Base-by-base conservation (phyloP, 345 rosid species). In the Xanthoceras sorbifolium region DNA sequence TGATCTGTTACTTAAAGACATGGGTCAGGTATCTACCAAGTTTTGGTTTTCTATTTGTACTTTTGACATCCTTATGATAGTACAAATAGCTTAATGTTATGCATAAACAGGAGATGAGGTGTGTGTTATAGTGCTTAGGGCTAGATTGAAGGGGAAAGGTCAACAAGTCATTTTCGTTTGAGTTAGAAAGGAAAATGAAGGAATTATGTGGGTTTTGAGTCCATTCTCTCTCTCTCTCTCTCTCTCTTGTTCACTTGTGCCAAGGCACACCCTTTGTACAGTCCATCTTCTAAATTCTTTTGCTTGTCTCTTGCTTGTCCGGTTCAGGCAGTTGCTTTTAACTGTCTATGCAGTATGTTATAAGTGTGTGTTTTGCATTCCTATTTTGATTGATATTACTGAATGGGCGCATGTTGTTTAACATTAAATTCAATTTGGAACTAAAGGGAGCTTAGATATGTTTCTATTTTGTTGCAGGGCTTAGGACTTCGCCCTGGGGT, bases 1-100 rank as follows among this genome's bases (percentile, higher is more conserved):
- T 23, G 99, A 96, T 90, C 90, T 96, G 46, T 75, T 96, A 78
- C 97, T 93, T 73, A 89, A 88, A 34, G 99, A 96, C 84, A 93
- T 93, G 99, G 99, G 99, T 28, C 98, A 96, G 97, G 97, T 96
- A 73, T 76, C 1, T 36, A 36, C 76, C 18, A 23, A 23, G 59
- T 26, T 6, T 68, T 31, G 50, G 42, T 12, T 59, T 77, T 67
- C n/a, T 6, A 25, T 42, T 46, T 34, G 26, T 52, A 66, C 0
- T 67, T 26, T 44, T 26, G 18, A 5, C 0, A 42, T 62, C 28
- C 29, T 67, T 28, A 34, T 57, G 31, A 14, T 10, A 59, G 0
- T 71, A 22, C 29, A 71, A 4, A 12, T 54, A 32, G 64, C 31
- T 3, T 52, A 8, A 31, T 22, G 0, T 31, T 32, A n/a, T 72